Evolutionary conservation across 1,139 yeast genomes (phyloP), one percentile per base, ranked within the genome.

Genomic region (Candida freyschussii): DNA sequence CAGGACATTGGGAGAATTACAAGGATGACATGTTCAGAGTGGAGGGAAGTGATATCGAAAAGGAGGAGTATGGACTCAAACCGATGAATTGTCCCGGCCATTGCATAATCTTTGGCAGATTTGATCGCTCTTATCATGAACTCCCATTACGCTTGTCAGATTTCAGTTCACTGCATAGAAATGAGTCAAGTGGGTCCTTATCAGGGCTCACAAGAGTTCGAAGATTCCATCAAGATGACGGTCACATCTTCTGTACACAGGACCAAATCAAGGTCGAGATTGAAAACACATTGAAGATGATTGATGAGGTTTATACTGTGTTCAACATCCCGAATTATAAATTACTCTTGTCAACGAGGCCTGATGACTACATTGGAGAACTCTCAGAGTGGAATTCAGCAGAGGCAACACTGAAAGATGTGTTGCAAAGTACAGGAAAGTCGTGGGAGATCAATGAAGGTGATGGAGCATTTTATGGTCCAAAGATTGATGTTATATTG

Each of bases 31-130:
- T 91, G 98, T 91, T 89, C 54, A 71, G 75, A 49, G 95, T 87
- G 2, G 63, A 59, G 33, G 63, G 62, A n/a, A 52, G 52, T 18
- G 72, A 65, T 34, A 53, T 62, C 16, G 59, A 59, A 15, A 60
- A 63, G 32, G 79, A 75, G 47, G 77, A 72, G 26, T 85, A 75
- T 54, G 96, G 96, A 4, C 67, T 91, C 41, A 91, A 91, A 58
- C 98, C 98, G 17, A 91, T 91, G 98, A 93, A 91, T 62, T 91
- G 98, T 57, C 98, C 99, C 0, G 97, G 97, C 2, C 99, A 93
- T 57, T 93, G 98, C 56, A 57, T 91, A 38, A 76, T 93, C 45
- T 93, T 79, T 64, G 75, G 81, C 41, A 74, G 78, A 44, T 78
- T 83, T 45, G 95, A 87, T 40, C 75, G 94, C 47, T 84, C 95